Evolutionary conservation across 768 basidiomycete genomes (phyloP), one percentile per base, ranked within the genome.

Genomic region (Trametes villosa): DNA sequence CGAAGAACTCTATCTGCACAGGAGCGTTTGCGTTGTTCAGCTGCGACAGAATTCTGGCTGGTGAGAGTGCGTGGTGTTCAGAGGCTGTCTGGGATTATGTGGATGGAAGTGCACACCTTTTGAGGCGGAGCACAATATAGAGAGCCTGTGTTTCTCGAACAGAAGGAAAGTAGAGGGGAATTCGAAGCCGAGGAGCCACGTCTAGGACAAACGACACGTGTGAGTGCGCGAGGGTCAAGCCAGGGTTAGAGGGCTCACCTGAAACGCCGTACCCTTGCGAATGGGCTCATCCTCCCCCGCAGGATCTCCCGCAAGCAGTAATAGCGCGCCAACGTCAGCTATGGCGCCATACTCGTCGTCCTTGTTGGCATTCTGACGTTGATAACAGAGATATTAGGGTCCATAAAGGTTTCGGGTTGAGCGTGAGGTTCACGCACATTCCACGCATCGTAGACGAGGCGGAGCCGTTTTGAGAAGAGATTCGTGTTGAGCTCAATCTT

Each of bases 181-280:
- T 75, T 99, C 96, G 74, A 95, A 98, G 15, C 96, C 96, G 38
- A 98, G 83, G 18, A 99, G 81, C 92, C 95, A 97, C 71, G 95
- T 96, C 96, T 97, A n/a, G 26, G 38, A 20, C 40, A 53, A 30
- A 68, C 42, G 69, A 65, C 63, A 62, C 49, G 47, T 52, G 34
- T 55, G 20, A 54, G 33, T 31, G n/a, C 11, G 34, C 22, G 26
- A 42, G 7, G 44, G 24, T 47, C 24, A 58, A 40, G 26, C 20
- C 11, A 36, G 4, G 26, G n/a, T n/a, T n/a, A 36, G 30, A 71
- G n/a, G n/a, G n/a, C 85, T 60, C 63, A 94, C 96, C 79, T 98
- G 96, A 61, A 98, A 83, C 40, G 93, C 94, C 26, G 91, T 91
- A 12, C 94, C 92, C 72, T 94, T 96, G 60, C 89, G 85, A 67